phyloP scores from a whole-genome alignment of 495 filamentous ascomycete species.

The Xylaria grammica region DNA sequence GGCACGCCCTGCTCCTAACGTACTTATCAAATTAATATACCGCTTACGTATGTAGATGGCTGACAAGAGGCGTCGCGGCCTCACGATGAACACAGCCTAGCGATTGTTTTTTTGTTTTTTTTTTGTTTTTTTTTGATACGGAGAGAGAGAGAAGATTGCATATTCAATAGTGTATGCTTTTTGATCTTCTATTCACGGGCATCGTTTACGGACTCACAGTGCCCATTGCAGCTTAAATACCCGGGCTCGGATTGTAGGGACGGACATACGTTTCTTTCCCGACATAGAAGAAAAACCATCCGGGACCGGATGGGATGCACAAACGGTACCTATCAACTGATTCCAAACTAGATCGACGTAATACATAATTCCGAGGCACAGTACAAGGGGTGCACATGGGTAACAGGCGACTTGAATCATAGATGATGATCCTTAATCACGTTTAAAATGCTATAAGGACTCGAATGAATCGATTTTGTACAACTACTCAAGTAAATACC shows the following conservation, averaged over 20 bases:
- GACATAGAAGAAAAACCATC: too few relatives aligned
- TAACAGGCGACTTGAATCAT: background rate
- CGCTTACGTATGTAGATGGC: conserved; percentile 14
- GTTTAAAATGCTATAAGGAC: background rate
- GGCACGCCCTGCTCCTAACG: too few relatives aligned
- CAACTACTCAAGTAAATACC: background rate
- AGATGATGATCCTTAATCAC: conserved; percentile 1
- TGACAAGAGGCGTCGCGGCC: background rate
- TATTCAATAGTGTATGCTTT: too few relatives aligned
- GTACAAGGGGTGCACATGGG: background rate
- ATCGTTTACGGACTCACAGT: too few relatives aligned
- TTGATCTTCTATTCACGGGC: too few relatives aligned
- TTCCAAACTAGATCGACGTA: background rate
- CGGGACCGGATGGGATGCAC: too few relatives aligned
- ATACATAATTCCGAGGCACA: background rate
- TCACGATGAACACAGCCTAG: background rate
- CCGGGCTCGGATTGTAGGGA: too few relatives aligned
- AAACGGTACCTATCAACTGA: too few relatives aligned
- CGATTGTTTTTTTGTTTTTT: background rate
- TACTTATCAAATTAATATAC: background rate
- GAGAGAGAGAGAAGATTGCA: too few relatives aligned
- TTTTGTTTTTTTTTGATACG: too few relatives aligned
- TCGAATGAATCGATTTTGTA: background rate
- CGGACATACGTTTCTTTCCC: too few relatives aligned
- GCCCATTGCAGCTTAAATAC: too few relatives aligned